These are phyloP conservation scores for Corylus heterophylla DNA, from an alignment of 306 rosid species.

Conservation along the genomic window DNA sequence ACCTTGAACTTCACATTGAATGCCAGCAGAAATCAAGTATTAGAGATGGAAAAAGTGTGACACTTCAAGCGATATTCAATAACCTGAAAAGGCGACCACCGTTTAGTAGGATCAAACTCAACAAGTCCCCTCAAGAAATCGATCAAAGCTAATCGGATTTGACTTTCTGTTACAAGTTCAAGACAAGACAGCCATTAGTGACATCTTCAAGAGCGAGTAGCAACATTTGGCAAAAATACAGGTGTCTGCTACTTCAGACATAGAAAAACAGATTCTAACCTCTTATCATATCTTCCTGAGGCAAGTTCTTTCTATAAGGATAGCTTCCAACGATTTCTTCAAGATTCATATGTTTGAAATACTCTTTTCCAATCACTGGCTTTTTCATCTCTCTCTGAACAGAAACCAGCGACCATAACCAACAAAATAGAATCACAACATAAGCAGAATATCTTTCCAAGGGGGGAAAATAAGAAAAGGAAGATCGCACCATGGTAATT, in stretches of 20 bases:
- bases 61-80: constrained; percentile 14
- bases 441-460: not conserved
- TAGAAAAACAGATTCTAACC: constrained; percentile 52
- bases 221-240: not conserved
- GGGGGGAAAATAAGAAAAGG: not conserved
- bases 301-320: constrained; percentile 89
- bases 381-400: constrained; percentile 89
- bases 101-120: constrained; percentile 94
- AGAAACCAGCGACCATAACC: constrained; percentile 39
- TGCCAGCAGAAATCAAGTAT: constrained; percentile 29
- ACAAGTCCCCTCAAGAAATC: constrained; percentile 96
- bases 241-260: not conserved
- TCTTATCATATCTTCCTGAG: constrained; percentile 76
- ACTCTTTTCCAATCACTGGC: constrained; percentile 90
- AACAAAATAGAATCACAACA: constrained; percentile 15
- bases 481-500: not conserved
- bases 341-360: constrained; percentile 85
- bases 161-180: constrained; percentile 70
- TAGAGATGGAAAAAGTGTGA: not conserved
- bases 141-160: constrained; percentile 81
- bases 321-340: constrained; percentile 85
- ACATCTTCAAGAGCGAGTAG: constrained; percentile 21
- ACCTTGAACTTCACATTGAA: constrained; percentile 25
- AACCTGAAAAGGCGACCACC: constrained; percentile 99
- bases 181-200: constrained; percentile 33